Base-by-base conservation (phyloP, 352 stramenopile genomes). In the Saprolegnia parasitica region DNA sequence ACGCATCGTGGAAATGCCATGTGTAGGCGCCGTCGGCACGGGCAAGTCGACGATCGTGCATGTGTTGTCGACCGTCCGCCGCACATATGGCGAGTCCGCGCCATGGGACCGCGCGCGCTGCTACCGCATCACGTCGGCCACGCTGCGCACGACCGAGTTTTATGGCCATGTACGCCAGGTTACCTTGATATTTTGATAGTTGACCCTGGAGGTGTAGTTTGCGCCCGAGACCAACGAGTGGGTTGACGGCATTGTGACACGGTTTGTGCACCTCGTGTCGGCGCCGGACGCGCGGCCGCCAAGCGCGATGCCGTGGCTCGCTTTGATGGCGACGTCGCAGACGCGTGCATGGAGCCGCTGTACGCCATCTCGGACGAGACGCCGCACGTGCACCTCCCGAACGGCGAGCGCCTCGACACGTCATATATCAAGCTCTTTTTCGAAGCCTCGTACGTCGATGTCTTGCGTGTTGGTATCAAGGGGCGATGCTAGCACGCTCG, bases 1-100 rank as follows among this genome's bases (percentile, higher is more conserved):
- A n/a, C n/a, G n/a, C 32, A 4, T 1, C 54, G 16, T 40, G 5
- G 26, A 61, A 5, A 18, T 29, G 18, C 4, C n/a, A 64, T 64
- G 1, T 64, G 76, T 83, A 35, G 84, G 84, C 11, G 70, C 63
- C n/a, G 77, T 74, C 0, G 73, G 78, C 24, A 85, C 73, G 23
- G 84, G 84, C 2, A 90, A 91, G 70, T 87, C 84, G 16, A 89
- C 74, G 13, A 77, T 78, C 18, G 77, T 90, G 18, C 73, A 73
- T 13, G 56, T 85, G 4, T 45, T 89, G 0, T 73, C 78, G n/a
- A 60, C 64, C 21, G 52, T 87, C 11, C 71, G 77, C 35, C 4
- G 60, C 47, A n/a, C 67, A 78, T 32, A 16, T 45, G 13, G 18
- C 64, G 55, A 29, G 2, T 47, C 40, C 21, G 21, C 11, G 24